Conservation (phyloP, 2,329 filamentous ascomycete genomes). For the Alternaria metachromatica region DNA sequence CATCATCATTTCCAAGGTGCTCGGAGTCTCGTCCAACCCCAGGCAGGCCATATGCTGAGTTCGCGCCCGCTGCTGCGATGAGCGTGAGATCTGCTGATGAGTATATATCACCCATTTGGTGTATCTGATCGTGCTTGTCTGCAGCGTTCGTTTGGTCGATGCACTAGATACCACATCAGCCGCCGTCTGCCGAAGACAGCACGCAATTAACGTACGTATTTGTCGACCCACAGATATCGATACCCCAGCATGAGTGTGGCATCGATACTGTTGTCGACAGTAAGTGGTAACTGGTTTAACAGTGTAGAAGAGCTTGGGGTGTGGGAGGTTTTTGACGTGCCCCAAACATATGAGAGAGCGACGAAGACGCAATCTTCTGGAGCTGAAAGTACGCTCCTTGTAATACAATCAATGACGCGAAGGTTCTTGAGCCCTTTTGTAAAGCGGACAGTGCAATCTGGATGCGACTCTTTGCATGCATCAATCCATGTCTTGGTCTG, state of each 20-base stretch:
- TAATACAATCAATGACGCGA: not conserved
- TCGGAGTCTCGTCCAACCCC: rapidly evolving
- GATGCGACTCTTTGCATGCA: not conserved
- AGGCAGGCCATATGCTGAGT: not conserved
- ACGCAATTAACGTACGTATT: not conserved
- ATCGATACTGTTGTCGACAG: not conserved
- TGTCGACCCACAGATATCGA: not conserved
- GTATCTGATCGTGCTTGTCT: not conserved
- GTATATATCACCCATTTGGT: not conserved
- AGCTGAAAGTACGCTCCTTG: rapidly evolving
- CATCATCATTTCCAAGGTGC: not conserved
- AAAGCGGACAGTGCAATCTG: rapidly evolving
- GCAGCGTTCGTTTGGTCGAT: not conserved
- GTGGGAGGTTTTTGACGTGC: rapidly evolving
- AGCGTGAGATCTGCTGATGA: not conserved
- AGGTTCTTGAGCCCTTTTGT: rapidly evolving
- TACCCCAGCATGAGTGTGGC: not conserved
- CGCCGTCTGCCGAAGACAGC: not conserved
- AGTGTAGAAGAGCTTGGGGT: not conserved
- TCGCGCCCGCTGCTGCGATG: not conserved
- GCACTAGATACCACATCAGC: not conserved
- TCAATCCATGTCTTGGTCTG: not conserved
- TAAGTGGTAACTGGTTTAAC: rapidly evolving
- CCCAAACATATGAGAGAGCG: not conserved
- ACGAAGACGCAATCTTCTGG: not conserved